Evolutionary conservation across 2,329 filamentous ascomycete species (phyloP).

Genomic region (Neospermospora avenae): DNA sequence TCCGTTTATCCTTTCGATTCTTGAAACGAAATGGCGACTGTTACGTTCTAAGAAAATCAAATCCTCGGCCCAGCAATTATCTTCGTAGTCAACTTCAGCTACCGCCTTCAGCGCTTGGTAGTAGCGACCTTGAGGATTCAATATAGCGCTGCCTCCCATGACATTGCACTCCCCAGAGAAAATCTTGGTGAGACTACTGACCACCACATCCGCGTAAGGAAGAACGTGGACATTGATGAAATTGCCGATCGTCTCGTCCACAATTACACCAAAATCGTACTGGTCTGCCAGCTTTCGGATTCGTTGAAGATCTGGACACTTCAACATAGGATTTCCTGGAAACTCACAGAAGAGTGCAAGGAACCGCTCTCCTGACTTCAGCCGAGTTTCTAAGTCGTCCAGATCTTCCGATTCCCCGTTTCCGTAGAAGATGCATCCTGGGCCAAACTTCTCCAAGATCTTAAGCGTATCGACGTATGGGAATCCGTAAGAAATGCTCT

Average conservation of each 20-base stretch:
- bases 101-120: constrained; percentile 66
- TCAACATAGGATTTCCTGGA: constrained; percentile 85
- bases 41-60: constrained; percentile 94
- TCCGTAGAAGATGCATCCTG: constrained; percentile 85
- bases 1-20: constrained; percentile 78
- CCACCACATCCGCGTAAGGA: constrained; percentile 83
- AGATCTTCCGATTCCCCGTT: constrained; percentile 73
- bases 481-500: constrained; percentile 93
- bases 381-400: constrained; percentile 73
- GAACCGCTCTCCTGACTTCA: constrained; percentile 71
- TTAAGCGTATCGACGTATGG: constrained; percentile 97
- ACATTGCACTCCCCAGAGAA: constrained; percentile 98
- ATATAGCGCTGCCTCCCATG: constrained; percentile 78
- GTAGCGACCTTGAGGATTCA: constrained; percentile 65
- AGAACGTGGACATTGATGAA: constrained; percentile 95
- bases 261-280: constrained; percentile 84
- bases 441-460: constrained; percentile 89
- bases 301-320: constrained; percentile 77
- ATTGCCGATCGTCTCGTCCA: constrained; percentile 96
- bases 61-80: constrained; percentile 93
- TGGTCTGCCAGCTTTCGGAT: constrained; percentile 76
- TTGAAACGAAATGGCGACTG: constrained; percentile 81
- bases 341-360: constrained; percentile 92
- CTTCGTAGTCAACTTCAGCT: constrained; percentile 69
- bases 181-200: constrained; percentile 93